Percentiles rank a stretch among this genome's conserved stretches.
These are phyloP conservation scores for Rhodotorula sp. DNA, from an alignment of 1,284 basidiomycete species.

Conservation along the genomic window DNA sequence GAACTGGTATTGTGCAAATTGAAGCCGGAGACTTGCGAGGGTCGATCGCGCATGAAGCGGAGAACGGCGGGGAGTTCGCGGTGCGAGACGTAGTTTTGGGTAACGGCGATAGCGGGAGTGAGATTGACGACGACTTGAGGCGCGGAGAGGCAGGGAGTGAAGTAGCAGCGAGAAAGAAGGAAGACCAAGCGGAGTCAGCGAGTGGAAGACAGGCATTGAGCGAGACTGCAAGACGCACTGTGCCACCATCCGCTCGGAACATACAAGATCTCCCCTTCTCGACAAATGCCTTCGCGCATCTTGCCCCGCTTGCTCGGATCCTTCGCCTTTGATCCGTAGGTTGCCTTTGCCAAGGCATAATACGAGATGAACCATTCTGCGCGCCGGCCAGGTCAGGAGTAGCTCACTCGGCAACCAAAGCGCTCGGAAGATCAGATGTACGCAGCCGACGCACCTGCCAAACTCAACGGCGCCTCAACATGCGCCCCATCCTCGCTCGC, in stretches of 20 bases:
- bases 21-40: slow-evolving; percentile 53
- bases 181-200: background rate
- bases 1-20: slow-evolving; percentile 30
- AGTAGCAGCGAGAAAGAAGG: background rate
- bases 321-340: slow-evolving; percentile 46
- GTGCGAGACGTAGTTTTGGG: slow-evolving; percentile 54
- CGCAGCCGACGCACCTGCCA: slow-evolving; percentile 43
- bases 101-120: slow-evolving; percentile 50
- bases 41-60: slow-evolving; percentile 51
- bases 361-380: slow-evolving; percentile 53
- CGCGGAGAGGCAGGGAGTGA: no score
- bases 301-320: slow-evolving; percentile 42
- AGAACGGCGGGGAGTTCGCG: slow-evolving; percentile 51
- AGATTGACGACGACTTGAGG: slow-evolving; percentile 49
- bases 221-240: slow-evolving; percentile 15
- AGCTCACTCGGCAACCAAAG: no score
- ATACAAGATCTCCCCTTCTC: slow-evolving; percentile 45
- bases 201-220: slow-evolving; percentile 12
- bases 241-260: slow-evolving; percentile 48
- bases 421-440: background rate
- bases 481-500: slow-evolving; percentile 50
- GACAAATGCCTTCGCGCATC: slow-evolving; percentile 52
- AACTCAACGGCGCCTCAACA: slow-evolving; percentile 49
- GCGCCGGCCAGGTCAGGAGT: background rate
- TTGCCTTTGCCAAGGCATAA: slow-evolving; percentile 47